Conservation (phyloP, 2,329 filamentous ascomycete species). For the Fusarium chaquense region DNA sequence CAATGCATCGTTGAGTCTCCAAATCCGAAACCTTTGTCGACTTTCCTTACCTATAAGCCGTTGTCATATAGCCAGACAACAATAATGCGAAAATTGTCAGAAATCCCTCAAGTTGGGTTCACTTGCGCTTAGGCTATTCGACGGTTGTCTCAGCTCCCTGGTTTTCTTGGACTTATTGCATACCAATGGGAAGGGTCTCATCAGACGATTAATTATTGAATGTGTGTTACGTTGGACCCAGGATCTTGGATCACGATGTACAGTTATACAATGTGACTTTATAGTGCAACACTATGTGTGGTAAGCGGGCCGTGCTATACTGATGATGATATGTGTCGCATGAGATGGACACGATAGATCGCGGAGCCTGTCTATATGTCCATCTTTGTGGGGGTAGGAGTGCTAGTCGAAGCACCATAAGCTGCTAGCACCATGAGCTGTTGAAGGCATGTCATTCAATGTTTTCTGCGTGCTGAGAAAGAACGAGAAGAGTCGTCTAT, state of each 20-base stretch:
- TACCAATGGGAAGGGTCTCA: constrained; percentile 12
- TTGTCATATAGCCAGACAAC: background rate
- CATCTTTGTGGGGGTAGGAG: constrained; percentile 1
- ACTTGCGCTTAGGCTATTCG: background rate
- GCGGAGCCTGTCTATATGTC: background rate
- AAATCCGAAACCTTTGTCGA: background rate
- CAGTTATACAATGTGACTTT: constrained; percentile 31
- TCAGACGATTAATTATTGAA: constrained; percentile 14
- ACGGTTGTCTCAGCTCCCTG: constrained; percentile 5
- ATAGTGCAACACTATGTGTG: constrained; percentile 15
- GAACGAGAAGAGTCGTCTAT: background rate
- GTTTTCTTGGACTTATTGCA: background rate
- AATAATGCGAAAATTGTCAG: background rate
- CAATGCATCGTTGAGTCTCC: constrained; percentile 1
- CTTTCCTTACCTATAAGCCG: constrained; percentile 2
- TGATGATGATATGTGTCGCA: background rate
- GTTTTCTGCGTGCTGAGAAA: background rate
- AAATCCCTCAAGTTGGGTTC: background rate
- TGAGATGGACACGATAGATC: constrained; percentile 8
- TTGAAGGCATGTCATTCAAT: background rate
- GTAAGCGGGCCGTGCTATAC: constrained; percentile 25
- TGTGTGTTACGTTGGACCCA: constrained; percentile 9
- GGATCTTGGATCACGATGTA: constrained; percentile 16
- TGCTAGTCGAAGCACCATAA: background rate
- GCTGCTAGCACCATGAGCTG: background rate